Evolutionary conservation across 441 rosid species (phyloP).

Genomic region (Flueggea neowawraea): DNA sequence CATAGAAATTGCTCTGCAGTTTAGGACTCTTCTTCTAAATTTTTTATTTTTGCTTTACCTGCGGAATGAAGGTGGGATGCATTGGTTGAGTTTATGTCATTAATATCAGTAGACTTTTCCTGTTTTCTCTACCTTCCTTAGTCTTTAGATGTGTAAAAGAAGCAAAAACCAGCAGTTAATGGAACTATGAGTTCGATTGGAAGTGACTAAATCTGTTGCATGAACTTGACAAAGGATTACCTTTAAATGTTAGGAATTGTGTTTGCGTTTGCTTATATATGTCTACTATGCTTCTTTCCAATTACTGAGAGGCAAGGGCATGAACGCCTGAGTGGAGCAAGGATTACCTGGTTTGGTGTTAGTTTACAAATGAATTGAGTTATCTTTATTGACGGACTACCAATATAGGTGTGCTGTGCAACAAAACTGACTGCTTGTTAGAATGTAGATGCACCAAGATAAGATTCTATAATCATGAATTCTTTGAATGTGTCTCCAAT

Average conservation of each 20-base stretch:
- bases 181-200: too few relatives aligned
- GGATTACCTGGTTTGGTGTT: not conserved
- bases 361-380: not conserved
- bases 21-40: not conserved
- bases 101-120: too few relatives aligned
- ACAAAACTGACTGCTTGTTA: not conserved
- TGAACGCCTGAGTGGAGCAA: not conserved
- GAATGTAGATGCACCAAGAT: too few relatives aligned
- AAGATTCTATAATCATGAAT: too few relatives aligned
- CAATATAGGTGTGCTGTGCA: not conserved
- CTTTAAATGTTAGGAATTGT: too few relatives aligned
- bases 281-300: not conserved
- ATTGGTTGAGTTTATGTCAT: not conserved
- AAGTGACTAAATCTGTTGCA: too few relatives aligned
- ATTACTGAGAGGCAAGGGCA: not conserved
- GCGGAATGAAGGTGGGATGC: not conserved
- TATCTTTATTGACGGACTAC: slow-evolving; percentile 1
- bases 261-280: not conserved
- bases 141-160: too few relatives aligned
- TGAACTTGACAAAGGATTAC: too few relatives aligned
- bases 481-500: not conserved
- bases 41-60: too few relatives aligned
- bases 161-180: too few relatives aligned
- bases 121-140: too few relatives aligned
- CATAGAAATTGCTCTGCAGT: not conserved